Conservation (phyloP, 2,329 filamentous ascomycete genomes). For the Gnomoniopsis smithogilvyi region DNA sequence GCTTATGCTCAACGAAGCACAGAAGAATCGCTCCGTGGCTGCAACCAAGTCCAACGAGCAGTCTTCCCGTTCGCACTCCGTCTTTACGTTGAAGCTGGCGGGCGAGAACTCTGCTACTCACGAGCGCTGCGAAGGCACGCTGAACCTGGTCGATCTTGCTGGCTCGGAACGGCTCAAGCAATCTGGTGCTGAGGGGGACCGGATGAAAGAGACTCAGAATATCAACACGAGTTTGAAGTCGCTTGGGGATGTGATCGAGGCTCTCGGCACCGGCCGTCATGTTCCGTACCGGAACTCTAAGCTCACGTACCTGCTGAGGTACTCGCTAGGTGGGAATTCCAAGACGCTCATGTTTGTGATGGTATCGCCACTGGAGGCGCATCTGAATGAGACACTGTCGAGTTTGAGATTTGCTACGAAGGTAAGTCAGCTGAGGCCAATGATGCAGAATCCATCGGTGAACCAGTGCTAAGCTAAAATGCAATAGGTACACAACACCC, state of each 20-base stretch:
- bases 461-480: not conserved
- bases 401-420: constrained; percentile 96
- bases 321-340: constrained; percentile 89
- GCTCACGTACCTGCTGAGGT: constrained; percentile 92
- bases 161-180: constrained; percentile 89
- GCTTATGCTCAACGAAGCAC: constrained; percentile 73
- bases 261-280: constrained; percentile 81
- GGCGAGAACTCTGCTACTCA: constrained; percentile 72
- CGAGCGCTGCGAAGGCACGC: constrained; percentile 84
- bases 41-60: constrained; percentile 97
- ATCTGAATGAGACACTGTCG: constrained; percentile 88
- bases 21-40: constrained; percentile 84
- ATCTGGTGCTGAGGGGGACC: constrained; percentile 79
- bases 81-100: constrained; percentile 83
- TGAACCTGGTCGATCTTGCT: constrained; percentile 94
- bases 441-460: constrained; percentile 5
- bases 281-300: constrained; percentile 96
- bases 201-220: constrained; percentile 90
- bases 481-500: constrained; percentile 76
- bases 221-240: constrained; percentile 96
- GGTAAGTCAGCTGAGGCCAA: constrained; percentile 43
- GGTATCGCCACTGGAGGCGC: constrained; percentile 87
- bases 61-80: constrained; percentile 90
- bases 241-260: constrained; percentile 90
- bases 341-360: constrained; percentile 99